Evolutionary conservation across 2,329 filamentous ascomycete genomes (phyloP).

Genomic region (Fusarium proliferatum): DNA sequence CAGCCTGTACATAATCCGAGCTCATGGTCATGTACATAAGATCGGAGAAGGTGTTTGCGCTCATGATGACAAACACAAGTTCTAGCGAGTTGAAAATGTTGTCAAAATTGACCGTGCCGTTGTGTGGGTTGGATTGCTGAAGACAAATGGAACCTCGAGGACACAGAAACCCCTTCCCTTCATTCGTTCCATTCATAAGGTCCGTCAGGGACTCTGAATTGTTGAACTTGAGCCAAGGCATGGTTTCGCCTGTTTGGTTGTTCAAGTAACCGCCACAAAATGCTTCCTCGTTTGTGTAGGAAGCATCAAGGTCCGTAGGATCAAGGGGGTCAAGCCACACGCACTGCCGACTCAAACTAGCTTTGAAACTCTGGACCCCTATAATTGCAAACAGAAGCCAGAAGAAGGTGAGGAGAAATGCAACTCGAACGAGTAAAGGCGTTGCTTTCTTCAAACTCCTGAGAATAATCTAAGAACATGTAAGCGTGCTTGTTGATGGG

Average conservation of each 20-base stretch:
- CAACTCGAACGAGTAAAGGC: constrained; percentile 89
- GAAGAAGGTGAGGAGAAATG: constrained; percentile 95
- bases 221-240: constrained; percentile 74
- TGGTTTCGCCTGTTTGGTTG: constrained; percentile 63
- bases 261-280: constrained; percentile 89
- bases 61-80: constrained; percentile 98
- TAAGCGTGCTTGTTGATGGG: constrained; percentile 12
- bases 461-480: constrained; percentile 77
- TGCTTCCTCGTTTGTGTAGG: constrained; percentile 73
- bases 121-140: constrained; percentile 81
- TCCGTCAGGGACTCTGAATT: constrained; percentile 54
- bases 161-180: constrained; percentile 87
- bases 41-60: constrained; percentile 95
- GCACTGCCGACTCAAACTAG: constrained; percentile 80
- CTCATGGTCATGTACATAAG: constrained; percentile 93
- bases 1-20: constrained; percentile 88
- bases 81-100: constrained; percentile 93
- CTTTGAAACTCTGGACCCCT: constrained; percentile 95
- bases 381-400: constrained; percentile 98
- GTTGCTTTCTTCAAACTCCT: constrained; percentile 95
- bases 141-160: constrained; percentile 86
- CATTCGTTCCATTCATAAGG: constrained; percentile 61
- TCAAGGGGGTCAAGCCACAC: constrained; percentile 77
- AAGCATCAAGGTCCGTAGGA: constrained; percentile 62
- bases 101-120: constrained; percentile 91